These are phyloP conservation scores for Amanita molliuscula DNA, from an alignment of 768 basidiomycete genomes.

Conservation along the genomic window DNA sequence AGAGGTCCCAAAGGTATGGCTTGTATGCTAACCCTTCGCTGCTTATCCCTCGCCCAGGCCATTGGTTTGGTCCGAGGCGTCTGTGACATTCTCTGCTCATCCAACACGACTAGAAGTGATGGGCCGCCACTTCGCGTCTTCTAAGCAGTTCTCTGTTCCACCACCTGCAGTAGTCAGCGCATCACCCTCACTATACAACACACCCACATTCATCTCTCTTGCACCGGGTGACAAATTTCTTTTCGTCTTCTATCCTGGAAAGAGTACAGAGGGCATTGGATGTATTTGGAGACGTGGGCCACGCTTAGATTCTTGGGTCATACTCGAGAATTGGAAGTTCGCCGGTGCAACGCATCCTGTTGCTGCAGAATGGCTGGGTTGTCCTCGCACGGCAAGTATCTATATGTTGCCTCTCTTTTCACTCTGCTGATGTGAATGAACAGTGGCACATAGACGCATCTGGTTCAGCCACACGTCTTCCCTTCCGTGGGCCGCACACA, in stretches of 20 bases:
- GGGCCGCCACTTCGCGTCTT: slow-evolving; percentile 61
- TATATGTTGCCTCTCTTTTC: background rate
- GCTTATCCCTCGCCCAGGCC: slow-evolving; percentile 32
- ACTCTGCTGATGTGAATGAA: background rate
- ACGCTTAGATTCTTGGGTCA: slow-evolving; percentile 52
- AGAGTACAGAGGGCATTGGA: slow-evolving; percentile 42
- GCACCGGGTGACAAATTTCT: slow-evolving; percentile 52
- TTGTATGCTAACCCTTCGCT: slow-evolving; percentile 2
- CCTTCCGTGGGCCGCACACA: slow-evolving; percentile 45
- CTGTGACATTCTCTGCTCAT: slow-evolving; percentile 61
- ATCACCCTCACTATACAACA: slow-evolving; percentile 39
- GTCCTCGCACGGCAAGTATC: slow-evolving; percentile 45
- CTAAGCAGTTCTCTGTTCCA: slow-evolving; percentile 49
- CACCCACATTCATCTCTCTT: slow-evolving; percentile 52
- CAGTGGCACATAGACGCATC: slow-evolving; percentile 43
- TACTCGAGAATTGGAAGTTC: slow-evolving; percentile 48
- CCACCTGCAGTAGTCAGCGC: slow-evolving; percentile 41
- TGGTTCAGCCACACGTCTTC: slow-evolving; percentile 43
- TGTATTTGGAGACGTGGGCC: slow-evolving; percentile 56
- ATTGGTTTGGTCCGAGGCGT: slow-evolving; percentile 60
- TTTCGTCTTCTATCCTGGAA: slow-evolving; percentile 67
- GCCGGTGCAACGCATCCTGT: slow-evolving; percentile 46
- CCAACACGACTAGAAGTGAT: slow-evolving; percentile 47
- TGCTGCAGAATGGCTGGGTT: slow-evolving; percentile 49
- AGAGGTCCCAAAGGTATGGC: slow-evolving; percentile 42